Base-by-base conservation (phyloP, 139 green algal genomes). In the Haematococcus lacustris region DNA sequence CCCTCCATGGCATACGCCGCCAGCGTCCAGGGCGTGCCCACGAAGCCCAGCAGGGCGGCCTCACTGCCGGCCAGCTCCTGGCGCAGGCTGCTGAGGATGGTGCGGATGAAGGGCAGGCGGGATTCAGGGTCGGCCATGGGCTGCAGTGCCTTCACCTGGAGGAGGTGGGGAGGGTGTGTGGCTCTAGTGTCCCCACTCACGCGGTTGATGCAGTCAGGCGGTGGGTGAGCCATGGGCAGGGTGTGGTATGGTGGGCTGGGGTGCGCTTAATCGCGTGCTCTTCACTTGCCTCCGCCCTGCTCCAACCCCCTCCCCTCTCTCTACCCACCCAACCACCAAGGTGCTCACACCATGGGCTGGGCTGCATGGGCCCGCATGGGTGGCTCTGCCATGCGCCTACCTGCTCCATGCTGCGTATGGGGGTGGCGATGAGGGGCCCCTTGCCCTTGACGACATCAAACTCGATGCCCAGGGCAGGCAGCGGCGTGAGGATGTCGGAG, bases 401-500 rank as follows among this genome's bases (percentile, higher is more conserved):
- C 57, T 66, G 71, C 35, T 79, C 66, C 66, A 77, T 75, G 75
- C 69, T 77, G 61, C 80, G 73, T 0, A 94, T 51, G 7, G 86
- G 86, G 38, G 83, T 77, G 30, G 67, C 41, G 71, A 82, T 83
- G 43, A 74, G 33, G 23, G 80, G 80, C 2, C 76, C 80, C 80
- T 94, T 98, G 73, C 91, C 91, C 79, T 96, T 97, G 69, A 98
- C 79, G 7, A 99, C 90, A 74, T 98, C 95, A 82, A 98, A 99
- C 73, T 98, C 94, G 30, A 99, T 91, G 71, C 95, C 95, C 53
- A 99, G 68, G 1, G 93, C 90, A 21, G 95, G 95, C 69, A 99
- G 86, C 0, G 95, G 94, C 3, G 95, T 99, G 30, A 99, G 86
- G 71, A 99, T 99, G 83, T 99, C 95, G 50, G 84, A 94, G 87